Evolutionary conservation across 192 early-diverging fungal genomes (phyloP), one percentile per base, ranked within the genome.

Genomic region (Coemansia sp.): DNA sequence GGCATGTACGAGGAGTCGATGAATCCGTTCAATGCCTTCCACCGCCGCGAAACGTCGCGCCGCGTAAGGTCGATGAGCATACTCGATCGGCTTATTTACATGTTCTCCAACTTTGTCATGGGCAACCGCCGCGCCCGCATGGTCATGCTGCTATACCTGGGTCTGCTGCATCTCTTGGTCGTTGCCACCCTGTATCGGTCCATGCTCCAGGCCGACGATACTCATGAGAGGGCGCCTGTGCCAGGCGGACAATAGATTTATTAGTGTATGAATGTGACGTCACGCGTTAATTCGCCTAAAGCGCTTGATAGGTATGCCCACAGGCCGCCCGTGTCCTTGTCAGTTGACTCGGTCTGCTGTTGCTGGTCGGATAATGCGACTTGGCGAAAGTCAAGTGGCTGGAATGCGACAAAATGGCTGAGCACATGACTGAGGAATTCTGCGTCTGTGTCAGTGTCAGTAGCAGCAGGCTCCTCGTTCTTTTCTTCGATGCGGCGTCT

Each of bases 21-120:
- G 75, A 94, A 98, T 72, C 96, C 95, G 10, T 98, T 98, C 73
- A 85, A 87, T 19, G 88, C 87, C 14, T 98, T 98, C 81, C 88
- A 90, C 63, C 78, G 89, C 14, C 77, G 89, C 67, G 93, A 98
- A 63, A 85, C 91, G 14, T 75, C 76, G 16, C 85, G 91, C 16
- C 80, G 92, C 6, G 88, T 90, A 41, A 79, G 89, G 51, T 84
- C 87, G 6, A 84, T 95, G 85, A 93, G 92, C 46, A 84, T 93
- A 11, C 81, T 89, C 4, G 94, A 95, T 66, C 87, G 92, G 16
- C 77, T 88, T 6, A 88, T 78, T 2, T 83, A 78, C 63, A 78
- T 83, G 73, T 21, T 83, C 2, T 74, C 77, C 10, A 64, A 37
- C 48, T 72, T 75, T 61, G 73, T 83, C 51, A 67, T 72, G 40